Evolutionary conservation across 176 grass and related monocot genomes (phyloP), one percentile per base, ranked within the genome.

Genomic region (Musa itinerans): DNA sequence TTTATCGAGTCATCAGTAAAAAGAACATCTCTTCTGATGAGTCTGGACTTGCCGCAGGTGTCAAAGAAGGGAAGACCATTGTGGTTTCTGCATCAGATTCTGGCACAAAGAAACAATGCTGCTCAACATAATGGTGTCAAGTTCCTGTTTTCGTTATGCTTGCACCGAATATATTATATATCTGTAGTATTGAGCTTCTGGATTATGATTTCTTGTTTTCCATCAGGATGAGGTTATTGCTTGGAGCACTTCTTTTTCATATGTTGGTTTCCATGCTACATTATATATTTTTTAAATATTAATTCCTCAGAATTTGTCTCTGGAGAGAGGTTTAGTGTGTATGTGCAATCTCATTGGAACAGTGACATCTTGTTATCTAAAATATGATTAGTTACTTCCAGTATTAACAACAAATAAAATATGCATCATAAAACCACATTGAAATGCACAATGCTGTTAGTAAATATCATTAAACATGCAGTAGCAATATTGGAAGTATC

Each of bases 11-110:
- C 67, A 80, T 92, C 77, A 96, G 92, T 80, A 96, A 96, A 81
- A 96, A 96, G 68, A 72, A 82, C 0, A 81, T 89, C 73, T 87
- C 89, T 8, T 53, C 59, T 68, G 88, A 91, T 11, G 92, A 96
- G 0, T 26, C 78, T 6, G 76, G 68, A 49, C 78, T 74, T 22
- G 79, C 68, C 0, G 87, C 78, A 21, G 86, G 86, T 12, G 67
- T 92, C 71, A 92, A 83, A 71, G 92, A 96, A 85, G 92, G 92
- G 1, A 92, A 92, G 75, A 84, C 82, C 21, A 96, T 96, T 77
- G 68, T 89, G 15, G 92, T 96, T 11, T 81, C 82, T 0, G 78
- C 77, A 2, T 1, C 73, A 0, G 92, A 87, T 23, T 67, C 86
- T 22, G 25, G 77, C 11, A 66, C 82, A 1, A 92, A 89, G 82